Evolutionary conservation across 2,329 filamentous ascomycete species (phyloP), one percentile per base, ranked within the genome.

Genomic region (Neofusicoccum cordaticola): DNA sequence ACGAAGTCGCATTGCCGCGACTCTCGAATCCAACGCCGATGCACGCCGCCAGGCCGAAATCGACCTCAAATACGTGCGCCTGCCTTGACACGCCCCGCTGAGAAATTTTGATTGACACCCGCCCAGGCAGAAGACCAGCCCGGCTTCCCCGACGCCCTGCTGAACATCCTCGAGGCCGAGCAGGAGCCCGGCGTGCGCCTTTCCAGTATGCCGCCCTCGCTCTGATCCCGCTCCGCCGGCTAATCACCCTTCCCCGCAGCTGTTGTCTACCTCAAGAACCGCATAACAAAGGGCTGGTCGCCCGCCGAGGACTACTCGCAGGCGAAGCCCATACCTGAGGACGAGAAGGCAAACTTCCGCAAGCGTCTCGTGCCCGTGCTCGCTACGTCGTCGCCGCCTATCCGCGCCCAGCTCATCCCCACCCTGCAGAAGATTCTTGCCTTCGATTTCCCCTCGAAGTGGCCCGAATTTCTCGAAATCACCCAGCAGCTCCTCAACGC

Each of bases 201-300:
- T 65, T 94, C 94, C 67, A 92, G 94, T 98, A 90, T 74, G 88
- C 82, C 70, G 68, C 71, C 69, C 72, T 73, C 66, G 57, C 66
- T 62, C 47, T 41, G 50, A 34, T 9, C 42, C 17, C 15, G 5
- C 34, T 51, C 19, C 68, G 51, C 48, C 35, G 34, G 17, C 62
- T 67, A 52, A 70, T 75, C 76, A 60, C 74, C 68, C 37, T 65
- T 65, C 62, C 56, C 67, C 66, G 69, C 78, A 97, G 94, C 93
- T 74, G 93, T 94, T 75, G 92, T 99, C 72, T 99, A 98, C 81
- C 88, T 98, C 77, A 99, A 99, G 83, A 98, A 99, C 81, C 90
- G 93, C 76, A 90, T 98, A 77, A 94, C 91, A 78, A 90, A 93
- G 75, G 93, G 92, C 72, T 99, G 95, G 95, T 86, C 89, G 64